A percentile compares a stretch with the other conserved stretches of the same genome.
These are phyloP conservation scores for Colletotrichum lindemuthianum DNA, from an alignment of 2,329 filamentous ascomycete genomes.

Conservation along the genomic window DNA sequence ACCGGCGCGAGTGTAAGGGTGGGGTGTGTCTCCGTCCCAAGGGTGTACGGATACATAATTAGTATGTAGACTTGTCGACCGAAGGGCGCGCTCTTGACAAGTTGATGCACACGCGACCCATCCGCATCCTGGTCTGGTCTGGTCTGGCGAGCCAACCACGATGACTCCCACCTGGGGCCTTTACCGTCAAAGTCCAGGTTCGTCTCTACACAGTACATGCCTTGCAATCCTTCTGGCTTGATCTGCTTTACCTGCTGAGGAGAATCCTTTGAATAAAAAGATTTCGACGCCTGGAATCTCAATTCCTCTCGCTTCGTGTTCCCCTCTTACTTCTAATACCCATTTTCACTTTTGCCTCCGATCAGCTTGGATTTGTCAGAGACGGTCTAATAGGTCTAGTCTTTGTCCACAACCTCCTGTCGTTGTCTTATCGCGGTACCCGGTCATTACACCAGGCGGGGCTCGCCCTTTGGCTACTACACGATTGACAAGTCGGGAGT, in stretches of 20 bases:
- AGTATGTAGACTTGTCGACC: constrained; percentile 34
- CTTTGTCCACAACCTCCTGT: too few species aligned
- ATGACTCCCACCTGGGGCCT: constrained; percentile 32
- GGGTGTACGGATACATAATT: too few species aligned
- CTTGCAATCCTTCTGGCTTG: constrained; percentile 24
- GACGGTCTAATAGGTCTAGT: too few species aligned
- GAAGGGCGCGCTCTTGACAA: constrained; percentile 34
- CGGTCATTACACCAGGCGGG: constrained; percentile 23
- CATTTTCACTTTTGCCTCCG: constrained; percentile 31
- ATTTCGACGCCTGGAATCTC: constrained; percentile 12
- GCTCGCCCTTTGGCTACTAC: constrained; percentile 23
- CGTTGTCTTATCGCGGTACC: too few species aligned
- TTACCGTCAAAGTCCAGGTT: background rate
- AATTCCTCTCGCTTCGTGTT: constrained; percentile 8
- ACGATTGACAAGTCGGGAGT: constrained; percentile 11
- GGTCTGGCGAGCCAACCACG: constrained; percentile 29
- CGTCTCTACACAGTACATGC: too few species aligned
- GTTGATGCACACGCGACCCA: constrained; percentile 35
- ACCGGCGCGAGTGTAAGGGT: constrained; percentile 21
- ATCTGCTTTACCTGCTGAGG: constrained; percentile 11
- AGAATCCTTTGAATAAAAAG: constrained; percentile 32
- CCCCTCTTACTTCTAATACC: constrained; percentile 20
- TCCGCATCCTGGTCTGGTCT: constrained; percentile 27
- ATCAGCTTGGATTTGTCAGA: constrained; percentile 15
- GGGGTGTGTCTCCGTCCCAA: constrained; percentile 26